Evolutionary conservation across 1,139 yeast species (phyloP), one percentile per base, ranked within the genome.

Genomic region (Ogataea hybrid): DNA sequence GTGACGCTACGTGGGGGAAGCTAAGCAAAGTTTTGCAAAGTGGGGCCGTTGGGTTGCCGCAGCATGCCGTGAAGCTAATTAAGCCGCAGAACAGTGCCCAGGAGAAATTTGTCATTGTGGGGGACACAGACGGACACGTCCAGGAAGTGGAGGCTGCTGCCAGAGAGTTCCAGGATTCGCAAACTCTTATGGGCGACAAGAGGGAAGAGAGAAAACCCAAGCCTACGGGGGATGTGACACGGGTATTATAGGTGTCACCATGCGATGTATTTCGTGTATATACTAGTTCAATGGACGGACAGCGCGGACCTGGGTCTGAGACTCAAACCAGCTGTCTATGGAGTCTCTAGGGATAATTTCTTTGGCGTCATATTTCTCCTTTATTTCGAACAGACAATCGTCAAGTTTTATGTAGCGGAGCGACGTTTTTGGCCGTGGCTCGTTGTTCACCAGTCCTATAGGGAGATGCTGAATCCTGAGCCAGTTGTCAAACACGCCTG

Each of bases 101-200:
- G 21, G 61, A 58, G 29, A 46, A 50, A 28, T 46, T 58, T 14
- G 42, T 55, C 4, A 48, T 55, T 17, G 55, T 55, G 11, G 49
- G 44, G 12, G 54, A 51, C 2, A 29, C 34, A 3, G 28, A 36
- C 14, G 9, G 22, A 4, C 42, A 23, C 17, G 41, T 38, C 4
- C 37, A 28, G 31, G 35, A 32, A 15, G 41, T 41, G 25, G 25
- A 21, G n/a, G 32, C 16, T 9, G 29, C 39, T 15, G 43, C 42
- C 6, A 14, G 29, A 11, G 39, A 41, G 23, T 41, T 41, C 23
- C n/a, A 32, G 10, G 25, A 20, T 15, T 16, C 18, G 10, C 30
- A 37, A 28, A 11, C 25, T 27, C 25, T 37, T 3, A 37, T 37
- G 40, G 40, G 34, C 11, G 27, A 28, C 22, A 21, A 18, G 28